Evolutionary conservation across 495 filamentous ascomycete genomes (phyloP), one percentile per base, ranked within the genome.

Genomic region (Aspergillus indologenus): DNA sequence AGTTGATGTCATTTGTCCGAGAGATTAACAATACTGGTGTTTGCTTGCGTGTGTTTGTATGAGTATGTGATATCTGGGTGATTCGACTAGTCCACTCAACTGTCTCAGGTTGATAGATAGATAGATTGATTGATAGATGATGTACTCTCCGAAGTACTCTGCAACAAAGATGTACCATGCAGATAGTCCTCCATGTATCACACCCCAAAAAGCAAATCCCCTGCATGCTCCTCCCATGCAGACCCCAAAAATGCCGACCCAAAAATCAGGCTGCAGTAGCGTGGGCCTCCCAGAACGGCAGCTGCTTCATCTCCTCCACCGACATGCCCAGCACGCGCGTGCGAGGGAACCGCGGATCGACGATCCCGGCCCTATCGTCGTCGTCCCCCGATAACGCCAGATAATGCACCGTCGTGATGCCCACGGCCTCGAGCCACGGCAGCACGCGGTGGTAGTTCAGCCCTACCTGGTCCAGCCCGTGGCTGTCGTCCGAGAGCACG

Each of bases 401-500:
- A 61, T 76, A 75, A 70, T 74, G 70, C 61, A 83, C 26, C 5
- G 58, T 65, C 21, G 61, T 55, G 24, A 88, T 82, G 17, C 78
- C 82, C 29, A 73, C 71, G 15, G 59, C 56, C 54, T 78, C 72
- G 52, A 85, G 57, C 58, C 83, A 96, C 0, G 83, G 76, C 57
- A 88, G 65, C n/a, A 86, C 75, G 20, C 75, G 76, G 45, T 68
- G 65, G 71, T 86, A 91, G 65, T 89, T 86, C 57, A 86, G 80
- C 47, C 83, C 88, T 3, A 98, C 81, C 71, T 98, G 91, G 9
- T 82, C 86, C 57, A 90, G 79, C 23, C 87, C 85, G 69, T 98
- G 93, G 66, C 91, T 93, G 68, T 98, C 93, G 71, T 98, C 93
- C 3, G 90, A 94, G 43, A 98, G 74, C 55, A 89, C 91, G 64